phyloP scores from a whole-genome alignment of 495 filamentous ascomycete species.

The Penicillium coprophilum region DNA sequence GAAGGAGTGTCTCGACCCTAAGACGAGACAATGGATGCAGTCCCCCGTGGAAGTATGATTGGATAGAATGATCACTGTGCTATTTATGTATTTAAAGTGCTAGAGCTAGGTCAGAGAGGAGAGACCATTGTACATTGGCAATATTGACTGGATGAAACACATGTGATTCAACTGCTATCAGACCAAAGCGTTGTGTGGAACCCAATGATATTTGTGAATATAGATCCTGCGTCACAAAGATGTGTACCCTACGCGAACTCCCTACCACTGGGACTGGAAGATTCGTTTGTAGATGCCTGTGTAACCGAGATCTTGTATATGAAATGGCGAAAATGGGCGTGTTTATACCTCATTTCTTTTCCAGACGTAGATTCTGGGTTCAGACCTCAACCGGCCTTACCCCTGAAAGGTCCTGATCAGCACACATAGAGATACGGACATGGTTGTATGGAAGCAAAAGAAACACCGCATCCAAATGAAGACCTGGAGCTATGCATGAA shows the following conservation, averaged over 20 bases:
- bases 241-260: background rate
- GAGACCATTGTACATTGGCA: background rate
- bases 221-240: background rate
- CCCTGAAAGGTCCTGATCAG: too few relatives aligned
- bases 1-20: slow-evolving; percentile 16
- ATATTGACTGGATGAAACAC: background rate
- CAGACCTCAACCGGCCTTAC: too few relatives aligned
- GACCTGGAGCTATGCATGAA: background rate
- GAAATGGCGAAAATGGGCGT: too few relatives aligned
- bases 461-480: background rate
- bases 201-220: background rate
- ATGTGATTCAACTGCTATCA: background rate
- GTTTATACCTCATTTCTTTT: too few relatives aligned
- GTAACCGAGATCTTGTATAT: too few relatives aligned
- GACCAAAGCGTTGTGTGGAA: background rate
- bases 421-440: too few relatives aligned
- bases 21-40: slow-evolving; percentile 25
- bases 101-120: background rate
- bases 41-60: slow-evolving; percentile 1
- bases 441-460: background rate
- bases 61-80: background rate
- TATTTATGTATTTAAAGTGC: background rate
- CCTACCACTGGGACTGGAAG: background rate
- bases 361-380: too few relatives aligned
- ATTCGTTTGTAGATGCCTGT: background rate